Percentiles rank a stretch among this genome's conserved stretches.
Conservation (phyloP, 805 yeast species). For the Yamadazyma akitaensis region DNA sequence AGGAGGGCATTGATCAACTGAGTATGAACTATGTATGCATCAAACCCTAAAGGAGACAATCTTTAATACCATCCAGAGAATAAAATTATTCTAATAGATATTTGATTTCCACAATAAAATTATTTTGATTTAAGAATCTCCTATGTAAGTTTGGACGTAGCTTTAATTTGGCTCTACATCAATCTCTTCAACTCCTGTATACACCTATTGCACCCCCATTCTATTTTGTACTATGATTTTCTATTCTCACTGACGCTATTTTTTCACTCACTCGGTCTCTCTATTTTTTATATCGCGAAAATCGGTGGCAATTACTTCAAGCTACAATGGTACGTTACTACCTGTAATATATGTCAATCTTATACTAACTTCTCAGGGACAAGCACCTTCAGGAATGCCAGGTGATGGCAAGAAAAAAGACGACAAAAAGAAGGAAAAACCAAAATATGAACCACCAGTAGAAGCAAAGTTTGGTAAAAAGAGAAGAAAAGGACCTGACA, state of each 20-base stretch:
- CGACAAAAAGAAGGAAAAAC: slow-evolving; percentile 74
- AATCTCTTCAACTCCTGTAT: no score
- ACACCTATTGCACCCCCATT: no score
- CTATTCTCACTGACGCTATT: not conserved
- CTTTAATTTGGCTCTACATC: no score
- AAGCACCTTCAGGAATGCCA: slow-evolving; percentile 53
- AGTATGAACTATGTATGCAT: not conserved
- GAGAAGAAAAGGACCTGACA: slow-evolving; percentile 89
- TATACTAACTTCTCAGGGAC: slow-evolving; percentile 37
- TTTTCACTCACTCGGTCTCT: not conserved
- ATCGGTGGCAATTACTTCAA: slow-evolving; percentile 3
- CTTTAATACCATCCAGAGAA: not conserved
- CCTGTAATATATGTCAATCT: not conserved
- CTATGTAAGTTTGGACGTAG: no score
- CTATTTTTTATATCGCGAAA: not conserved
- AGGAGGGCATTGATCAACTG: not conserved
- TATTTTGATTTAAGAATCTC: no score
- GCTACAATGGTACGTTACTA: slow-evolving; percentile 7
- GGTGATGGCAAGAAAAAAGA: slow-evolving; percentile 53
- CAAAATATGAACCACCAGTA: slow-evolving; percentile 98
- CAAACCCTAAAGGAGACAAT: no score
- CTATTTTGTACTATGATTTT: not conserved
- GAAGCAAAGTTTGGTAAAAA: slow-evolving; percentile 90
- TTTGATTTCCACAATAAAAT: no score
- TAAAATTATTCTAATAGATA: no score